These are phyloP conservation scores for Rauvolfia tetraphylla DNA, from an alignment of 257 asterid species.

Conservation along the genomic window DNA sequence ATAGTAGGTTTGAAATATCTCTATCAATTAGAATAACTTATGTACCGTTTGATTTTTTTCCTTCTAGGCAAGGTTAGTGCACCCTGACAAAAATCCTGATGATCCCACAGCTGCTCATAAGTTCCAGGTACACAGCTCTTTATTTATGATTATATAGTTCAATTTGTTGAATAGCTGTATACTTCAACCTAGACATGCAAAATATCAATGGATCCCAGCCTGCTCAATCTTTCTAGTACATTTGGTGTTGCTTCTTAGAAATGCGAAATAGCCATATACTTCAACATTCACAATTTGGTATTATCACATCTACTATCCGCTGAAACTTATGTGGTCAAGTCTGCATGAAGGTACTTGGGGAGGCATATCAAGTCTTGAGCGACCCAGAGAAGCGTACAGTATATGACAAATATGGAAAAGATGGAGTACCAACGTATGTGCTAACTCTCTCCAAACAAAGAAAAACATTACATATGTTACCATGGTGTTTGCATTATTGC, in stretches of 20 bases:
- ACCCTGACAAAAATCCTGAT: slow-evolving; percentile 79
- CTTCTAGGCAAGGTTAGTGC: slow-evolving; percentile 67
- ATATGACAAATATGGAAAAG: slow-evolving; percentile 66
- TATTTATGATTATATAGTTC: neutral
- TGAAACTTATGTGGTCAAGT: slow-evolving; percentile 10
- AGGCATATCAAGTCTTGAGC: slow-evolving; percentile 84
- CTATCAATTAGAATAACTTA: neutral
- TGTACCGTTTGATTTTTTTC: neutral
- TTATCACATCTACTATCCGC: neutral
- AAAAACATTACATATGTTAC: neutral
- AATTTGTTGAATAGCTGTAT: neutral
- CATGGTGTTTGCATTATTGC: neutral
- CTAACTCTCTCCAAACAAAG: neutral
- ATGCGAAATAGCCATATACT: neutral
- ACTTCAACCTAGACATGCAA: too few relatives aligned
- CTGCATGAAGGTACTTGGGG: slow-evolving; percentile 63
- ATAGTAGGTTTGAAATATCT: slow-evolving; percentile 3
- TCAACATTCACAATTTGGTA: neutral
- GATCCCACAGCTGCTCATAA: slow-evolving; percentile 78
- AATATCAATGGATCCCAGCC: neutral
- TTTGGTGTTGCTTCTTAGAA: neutral
- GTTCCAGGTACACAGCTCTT: slow-evolving; percentile 48
- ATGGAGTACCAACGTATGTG: slow-evolving; percentile 57
- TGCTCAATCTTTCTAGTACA: neutral
- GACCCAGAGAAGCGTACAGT: slow-evolving; percentile 66